Conservation (phyloP, 805 yeast genomes). For the Lipomyces sp. region DNA sequence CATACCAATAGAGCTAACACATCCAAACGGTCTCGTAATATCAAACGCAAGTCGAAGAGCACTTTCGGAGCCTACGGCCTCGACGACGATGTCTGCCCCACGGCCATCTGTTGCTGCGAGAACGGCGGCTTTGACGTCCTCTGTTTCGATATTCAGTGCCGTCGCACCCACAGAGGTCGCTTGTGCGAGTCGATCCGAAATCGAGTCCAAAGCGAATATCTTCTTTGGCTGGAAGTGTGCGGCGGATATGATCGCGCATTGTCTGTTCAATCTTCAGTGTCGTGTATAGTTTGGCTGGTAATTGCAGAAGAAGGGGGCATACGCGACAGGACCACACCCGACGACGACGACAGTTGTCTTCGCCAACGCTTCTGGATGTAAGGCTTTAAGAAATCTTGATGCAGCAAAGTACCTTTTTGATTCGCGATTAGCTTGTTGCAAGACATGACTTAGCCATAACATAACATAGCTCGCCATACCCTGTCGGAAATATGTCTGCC, state of each 20-base stretch:
- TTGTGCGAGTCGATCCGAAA: constrained; percentile 46
- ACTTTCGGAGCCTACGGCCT: constrained; percentile 54
- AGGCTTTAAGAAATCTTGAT: constrained; percentile 46
- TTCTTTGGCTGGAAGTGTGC: constrained; percentile 44
- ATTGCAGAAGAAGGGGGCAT: neutral
- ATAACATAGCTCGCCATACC: too few species aligned
- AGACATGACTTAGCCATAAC: neutral
- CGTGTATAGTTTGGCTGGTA: too few species aligned
- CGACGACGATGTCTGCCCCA: constrained; percentile 61
- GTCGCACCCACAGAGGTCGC: constrained; percentile 51
- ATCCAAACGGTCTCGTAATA: constrained; percentile 55
- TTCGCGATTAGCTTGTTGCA: neutral
- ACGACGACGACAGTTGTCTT: constrained; percentile 48
- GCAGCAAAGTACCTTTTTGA: constrained; percentile 49
- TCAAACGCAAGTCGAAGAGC: constrained; percentile 54
- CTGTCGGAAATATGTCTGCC: constrained; percentile 66
- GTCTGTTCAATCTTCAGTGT: too few species aligned
- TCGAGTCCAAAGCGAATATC: constrained; percentile 50
- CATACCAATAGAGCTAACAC: constrained; percentile 49
- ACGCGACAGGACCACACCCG: constrained; percentile 59
- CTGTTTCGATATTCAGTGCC: constrained; percentile 32
- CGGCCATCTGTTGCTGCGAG: constrained; percentile 43
- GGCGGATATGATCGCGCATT: constrained; percentile 50
- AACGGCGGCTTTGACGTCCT: constrained; percentile 41
- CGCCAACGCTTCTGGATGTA: constrained; percentile 38